Conservation (phyloP, 352 stramenopile genomes). For the Aphanomyces astaci region DNA sequence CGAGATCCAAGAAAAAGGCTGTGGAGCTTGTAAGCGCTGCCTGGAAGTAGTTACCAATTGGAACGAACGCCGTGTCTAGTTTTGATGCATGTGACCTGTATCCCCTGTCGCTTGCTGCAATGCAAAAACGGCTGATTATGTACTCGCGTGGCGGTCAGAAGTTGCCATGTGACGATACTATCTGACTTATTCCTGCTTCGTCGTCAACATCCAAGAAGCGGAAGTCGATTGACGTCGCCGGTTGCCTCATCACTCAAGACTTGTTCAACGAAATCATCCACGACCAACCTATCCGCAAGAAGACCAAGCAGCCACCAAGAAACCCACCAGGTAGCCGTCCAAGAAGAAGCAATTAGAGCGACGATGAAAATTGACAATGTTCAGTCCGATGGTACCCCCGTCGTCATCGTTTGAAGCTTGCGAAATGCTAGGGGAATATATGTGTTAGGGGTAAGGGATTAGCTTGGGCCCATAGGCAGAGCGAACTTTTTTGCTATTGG, state of each 20-base stretch:
- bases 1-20: background rate
- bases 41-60: background rate
- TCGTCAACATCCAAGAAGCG: background rate
- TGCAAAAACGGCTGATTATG: background rate
- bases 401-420: too few species aligned
- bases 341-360: too few species aligned
- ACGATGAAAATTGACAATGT: too few species aligned
- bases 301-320: too few species aligned
- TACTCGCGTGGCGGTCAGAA: background rate
- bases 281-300: background rate
- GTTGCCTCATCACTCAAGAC: background rate
- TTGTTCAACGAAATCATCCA: background rate
- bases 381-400: too few species aligned
- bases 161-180: background rate
- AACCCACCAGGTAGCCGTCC: too few species aligned
- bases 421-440: too few species aligned
- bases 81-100: slow-evolving; percentile 3
- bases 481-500: too few species aligned
- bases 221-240: background rate
- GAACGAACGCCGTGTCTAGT: background rate
- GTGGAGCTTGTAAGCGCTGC: background rate
- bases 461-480: too few species aligned
- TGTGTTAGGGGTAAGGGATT: too few species aligned
- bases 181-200: background rate
- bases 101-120: background rate